Evolutionary conservation across 306 rosid genomes (phyloP).

Genomic region (Hippophae gyantsensis): DNA sequence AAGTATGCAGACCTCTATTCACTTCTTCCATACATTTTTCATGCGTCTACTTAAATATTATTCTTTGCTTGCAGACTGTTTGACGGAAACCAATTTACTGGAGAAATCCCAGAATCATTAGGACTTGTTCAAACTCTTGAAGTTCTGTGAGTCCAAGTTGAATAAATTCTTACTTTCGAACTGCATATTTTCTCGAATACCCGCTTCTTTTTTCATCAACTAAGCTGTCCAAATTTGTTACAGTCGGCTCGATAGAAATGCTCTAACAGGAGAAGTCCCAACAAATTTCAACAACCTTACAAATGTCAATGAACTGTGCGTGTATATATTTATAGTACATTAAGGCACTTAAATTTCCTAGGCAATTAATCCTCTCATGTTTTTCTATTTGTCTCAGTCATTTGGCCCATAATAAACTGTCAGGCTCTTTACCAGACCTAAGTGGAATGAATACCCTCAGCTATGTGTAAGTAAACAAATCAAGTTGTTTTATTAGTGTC

Average conservation of each 20-base stretch:
- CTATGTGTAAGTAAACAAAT: slow-evolving; percentile 59
- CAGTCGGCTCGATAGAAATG: slow-evolving; percentile 95
- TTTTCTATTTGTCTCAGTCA: slow-evolving; percentile 43
- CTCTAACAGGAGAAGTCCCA: slow-evolving; percentile 55
- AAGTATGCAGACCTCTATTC: slow-evolving; percentile 24
- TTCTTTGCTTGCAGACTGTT: slow-evolving; percentile 46
- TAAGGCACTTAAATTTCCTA: not conserved
- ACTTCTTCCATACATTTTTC: not conserved
- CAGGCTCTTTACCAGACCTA: slow-evolving; percentile 69
- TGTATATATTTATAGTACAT: slow-evolving; percentile 9
- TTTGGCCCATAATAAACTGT: slow-evolving; percentile 51
- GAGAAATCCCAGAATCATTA: slow-evolving; percentile 57
- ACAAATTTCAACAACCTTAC: slow-evolving; percentile 57
- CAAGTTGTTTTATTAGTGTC: slow-evolving; percentile 9
- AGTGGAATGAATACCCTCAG: slow-evolving; percentile 48
- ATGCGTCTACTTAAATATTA: slow-evolving; percentile 8
- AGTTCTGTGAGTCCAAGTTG: slow-evolving; percentile 76
- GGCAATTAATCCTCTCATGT: slow-evolving; percentile 4
- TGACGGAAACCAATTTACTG: slow-evolving; percentile 61
- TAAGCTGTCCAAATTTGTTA: slow-evolving; percentile 20
- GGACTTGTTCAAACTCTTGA: slow-evolving; percentile 73
- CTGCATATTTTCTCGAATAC: not conserved
- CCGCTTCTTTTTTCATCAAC: slow-evolving; percentile 2
- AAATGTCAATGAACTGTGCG: slow-evolving; percentile 66
- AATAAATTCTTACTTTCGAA: slow-evolving; percentile 9